Evolutionary conservation across 345 rosid genomes (phyloP), one percentile per base, ranked within the genome.

Genomic region (Viola odorata): DNA sequence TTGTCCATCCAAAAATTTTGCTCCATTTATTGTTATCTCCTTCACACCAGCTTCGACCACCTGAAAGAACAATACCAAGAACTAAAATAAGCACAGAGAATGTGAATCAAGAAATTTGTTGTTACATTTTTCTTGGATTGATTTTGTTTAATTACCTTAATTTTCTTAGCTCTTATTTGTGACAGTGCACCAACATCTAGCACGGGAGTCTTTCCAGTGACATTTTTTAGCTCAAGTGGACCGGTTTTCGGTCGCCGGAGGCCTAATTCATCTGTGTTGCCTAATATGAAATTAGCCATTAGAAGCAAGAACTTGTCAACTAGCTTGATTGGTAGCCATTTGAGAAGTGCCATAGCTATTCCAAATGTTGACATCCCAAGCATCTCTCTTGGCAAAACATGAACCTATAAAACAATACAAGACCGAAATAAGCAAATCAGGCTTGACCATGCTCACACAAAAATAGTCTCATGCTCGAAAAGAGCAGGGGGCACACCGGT

Each of bases 141-240:
- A 12, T 55, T 49, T 23, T 13, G 8, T 5, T 41, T 55, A 41
- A 17, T 75, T 68, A 92, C 99, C 87, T 75, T 88, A 16, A 94
- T 90, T 50, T 88, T 72, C 7, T 96, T 87, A 12, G 89, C 74
- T 75, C 64, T 85, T 37, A 90, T 88, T 39, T 73, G 79, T 7
- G 96, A 82, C 0, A 94, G 50, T 12, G 97, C 85, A 0, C 97
- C 99, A 0, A 84, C 91, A 39, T 94, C 99, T 12, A 90, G 88
- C 45, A 90, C 97, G 0, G 99, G 97, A 2, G 99, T 90, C 73
- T 91, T 94, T 1, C 99, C 97, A 15, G 91, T 83, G 49, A 75
- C 62, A 50, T 83, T 94, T 57, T 94, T 94, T n/a, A 88, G 95
- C 77, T 86, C 82, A 17, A 94, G 73, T 0, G 99, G 99, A 14